Conservation (phyloP, 441 rosid species). For the Kokia cookei region DNA sequence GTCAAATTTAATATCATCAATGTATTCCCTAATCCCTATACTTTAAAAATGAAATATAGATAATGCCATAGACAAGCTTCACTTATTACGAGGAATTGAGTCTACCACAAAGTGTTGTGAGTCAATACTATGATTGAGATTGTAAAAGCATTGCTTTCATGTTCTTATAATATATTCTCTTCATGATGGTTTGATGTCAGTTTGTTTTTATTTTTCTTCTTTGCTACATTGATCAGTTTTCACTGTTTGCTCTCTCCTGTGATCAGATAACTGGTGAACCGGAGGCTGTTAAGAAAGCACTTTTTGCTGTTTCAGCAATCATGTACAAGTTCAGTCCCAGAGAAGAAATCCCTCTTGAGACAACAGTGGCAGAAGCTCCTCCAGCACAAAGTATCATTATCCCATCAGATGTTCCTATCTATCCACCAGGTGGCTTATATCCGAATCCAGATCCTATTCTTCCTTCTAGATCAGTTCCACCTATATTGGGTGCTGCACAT, state of each 20-base stretch:
- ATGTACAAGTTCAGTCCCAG: slow-evolving; percentile 84
- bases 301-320: slow-evolving; percentile 79
- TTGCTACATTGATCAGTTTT: neutral
- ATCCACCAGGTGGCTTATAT: slow-evolving; percentile 68
- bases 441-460: slow-evolving; percentile 52
- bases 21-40: neutral
- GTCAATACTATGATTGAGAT: neutral
- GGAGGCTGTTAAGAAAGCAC: slow-evolving; percentile 76
- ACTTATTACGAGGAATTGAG: neutral
- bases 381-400: slow-evolving; percentile 77
- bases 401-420: slow-evolving; percentile 80
- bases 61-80: neutral
- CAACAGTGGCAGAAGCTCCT: slow-evolving; percentile 60
- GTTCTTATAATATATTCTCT: neutral
- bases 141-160: neutral
- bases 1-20: neutral
- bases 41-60: neutral
- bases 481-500: slow-evolving; percentile 57
- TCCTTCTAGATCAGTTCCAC: slow-evolving; percentile 60
- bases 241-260: neutral
- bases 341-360: slow-evolving; percentile 84
- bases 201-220: neutral
- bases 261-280: slow-evolving; percentile 74
- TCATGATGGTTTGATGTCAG: neutral
- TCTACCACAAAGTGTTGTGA: neutral